Evolutionary conservation across 2,329 filamentous ascomycete genomes (phyloP).

Genomic region (Fusarium longipes): DNA sequence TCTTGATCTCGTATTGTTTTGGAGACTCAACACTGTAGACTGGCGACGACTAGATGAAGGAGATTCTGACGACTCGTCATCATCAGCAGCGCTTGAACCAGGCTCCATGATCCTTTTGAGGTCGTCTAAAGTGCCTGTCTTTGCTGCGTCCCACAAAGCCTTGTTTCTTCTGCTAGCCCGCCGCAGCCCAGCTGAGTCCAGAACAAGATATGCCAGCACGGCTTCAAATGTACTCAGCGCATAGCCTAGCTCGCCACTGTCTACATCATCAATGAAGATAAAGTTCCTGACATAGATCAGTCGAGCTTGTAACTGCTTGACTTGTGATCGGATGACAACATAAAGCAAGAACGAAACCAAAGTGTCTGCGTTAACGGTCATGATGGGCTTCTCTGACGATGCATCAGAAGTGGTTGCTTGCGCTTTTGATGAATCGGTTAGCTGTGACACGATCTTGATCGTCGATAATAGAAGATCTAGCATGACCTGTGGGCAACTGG

Average conservation of each 20-base stretch:
- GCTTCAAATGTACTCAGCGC: constrained; percentile 96
- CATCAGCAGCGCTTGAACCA: constrained; percentile 61
- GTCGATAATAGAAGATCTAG: constrained; percentile 81
- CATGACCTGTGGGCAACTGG: constrained; percentile 89
- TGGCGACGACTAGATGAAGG: constrained; percentile 57
- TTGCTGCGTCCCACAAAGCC: constrained; percentile 86
- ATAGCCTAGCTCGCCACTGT: constrained; percentile 95
- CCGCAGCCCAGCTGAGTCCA: constrained; percentile 83
- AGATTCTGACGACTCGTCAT: constrained; percentile 56
- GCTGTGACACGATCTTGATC: constrained; percentile 82
- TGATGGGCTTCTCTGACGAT: constrained; percentile 63
- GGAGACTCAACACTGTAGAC: constrained; percentile 61
- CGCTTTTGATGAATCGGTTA: constrained; percentile 64
- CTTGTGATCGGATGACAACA: constrained; percentile 90
- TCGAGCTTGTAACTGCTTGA: constrained; percentile 87
- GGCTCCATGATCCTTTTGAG: constrained; percentile 85
- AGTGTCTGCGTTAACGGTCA: constrained; percentile 84
- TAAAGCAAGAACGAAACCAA: constrained; percentile 90
- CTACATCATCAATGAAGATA: constrained; percentile 97
- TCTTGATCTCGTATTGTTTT: constrained; percentile 53
- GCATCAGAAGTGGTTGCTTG: constrained; percentile 51
- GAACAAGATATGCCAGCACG: constrained; percentile 86
- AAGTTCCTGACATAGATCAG: constrained; percentile 97
- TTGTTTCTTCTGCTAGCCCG: constrained; percentile 88
- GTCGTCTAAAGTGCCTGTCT: constrained; percentile 78